A percentile compares a stretch with the other conserved stretches of the same genome.
Conservation (phyloP, 495 filamentous ascomycete species). For the Staphylotrichum tortipilum region DNA sequence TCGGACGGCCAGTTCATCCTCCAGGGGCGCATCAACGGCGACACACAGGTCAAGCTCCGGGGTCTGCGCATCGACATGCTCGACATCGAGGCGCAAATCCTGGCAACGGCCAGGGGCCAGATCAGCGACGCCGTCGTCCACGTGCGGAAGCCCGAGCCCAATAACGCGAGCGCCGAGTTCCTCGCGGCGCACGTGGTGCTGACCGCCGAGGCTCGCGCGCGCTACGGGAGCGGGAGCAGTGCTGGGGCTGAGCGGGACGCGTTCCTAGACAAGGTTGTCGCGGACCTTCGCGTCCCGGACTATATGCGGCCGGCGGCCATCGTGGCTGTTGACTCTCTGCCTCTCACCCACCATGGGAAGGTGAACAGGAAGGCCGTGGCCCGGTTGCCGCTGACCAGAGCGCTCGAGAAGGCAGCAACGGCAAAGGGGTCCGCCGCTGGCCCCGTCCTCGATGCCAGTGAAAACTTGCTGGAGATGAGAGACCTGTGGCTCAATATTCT, state of each 20-base stretch:
- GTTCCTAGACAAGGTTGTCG: background rate
- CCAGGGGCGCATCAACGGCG: constrained; percentile 34
- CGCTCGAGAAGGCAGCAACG: too few relatives aligned
- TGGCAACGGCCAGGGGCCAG: constrained; percentile 18
- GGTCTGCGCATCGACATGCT: constrained; percentile 45
- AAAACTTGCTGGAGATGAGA: background rate
- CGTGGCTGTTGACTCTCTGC: background rate
- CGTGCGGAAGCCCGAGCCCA: background rate
- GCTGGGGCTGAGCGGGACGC: too few relatives aligned
- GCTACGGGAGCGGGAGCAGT: too few relatives aligned
- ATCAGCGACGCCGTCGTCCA: background rate
- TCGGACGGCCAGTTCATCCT: constrained; percentile 33
- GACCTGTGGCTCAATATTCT: background rate
- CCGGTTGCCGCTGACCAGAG: background rate
- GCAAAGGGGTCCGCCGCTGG: too few relatives aligned
- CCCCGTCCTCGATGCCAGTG: background rate
- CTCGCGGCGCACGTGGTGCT: background rate
- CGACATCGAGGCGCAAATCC: constrained; percentile 37
- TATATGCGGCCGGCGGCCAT: constrained; percentile 22
- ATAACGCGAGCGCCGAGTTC: too few relatives aligned
- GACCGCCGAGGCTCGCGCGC: background rate
- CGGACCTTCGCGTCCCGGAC: constrained; percentile 4
- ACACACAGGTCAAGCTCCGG: constrained; percentile 44
- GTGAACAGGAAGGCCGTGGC: constrained; percentile 3
- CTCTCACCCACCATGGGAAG: constrained; percentile 11